Base-by-base conservation (phyloP, 371 early-diverging fungal genomes). In the Lichtheimia corymbifera region DNA sequence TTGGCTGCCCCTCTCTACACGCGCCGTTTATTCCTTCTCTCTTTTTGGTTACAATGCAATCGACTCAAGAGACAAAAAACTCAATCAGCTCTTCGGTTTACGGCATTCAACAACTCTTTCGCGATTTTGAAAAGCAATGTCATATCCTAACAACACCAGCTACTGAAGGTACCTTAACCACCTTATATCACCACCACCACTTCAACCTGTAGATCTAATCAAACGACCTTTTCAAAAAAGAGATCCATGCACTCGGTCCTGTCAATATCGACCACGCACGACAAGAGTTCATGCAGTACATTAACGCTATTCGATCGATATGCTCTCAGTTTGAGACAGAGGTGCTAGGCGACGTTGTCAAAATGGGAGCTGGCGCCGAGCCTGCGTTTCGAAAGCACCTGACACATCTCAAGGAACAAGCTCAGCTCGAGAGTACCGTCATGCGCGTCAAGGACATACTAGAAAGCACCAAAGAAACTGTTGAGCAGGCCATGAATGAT, bases 321-420 rank as follows among this genome's bases (percentile, higher is more conserved):
- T 83, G 86, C 41, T 77, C 82, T 11, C 83, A 83, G 43, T 85
- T 85, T 52, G 84, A 83, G 51, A 79, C 79, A 7, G 84, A 83
- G 61, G 84, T 83, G 0, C 59, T 85, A 18, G 80, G 82, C n/a
- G 84, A 85, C 65, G 82, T 83, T 7, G 73, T 83, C 60, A 83
- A 79, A 45, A 76, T 80, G 62, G 82, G 86, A 12, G 77, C 74
- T 4, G 83, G 84, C 2, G 80, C 76, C 17, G 79, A 81, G 52
- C 72, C 83, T 17, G 75, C 83, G 2, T 81, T 85, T 52, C 68
- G 79, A 17, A 85, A 82, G 58, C 84, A 85, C 59, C 79, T 83
- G 42, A 79, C 82, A 2, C 75, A 83, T 17, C 70, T 85, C 20
- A 85, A 83, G 65, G 86, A 85, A 59, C 84, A 85, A 61, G 80